phyloP scores from a whole-genome alignment of 176 grass and related monocot species.

The Alopecurus myosuroides region DNA sequence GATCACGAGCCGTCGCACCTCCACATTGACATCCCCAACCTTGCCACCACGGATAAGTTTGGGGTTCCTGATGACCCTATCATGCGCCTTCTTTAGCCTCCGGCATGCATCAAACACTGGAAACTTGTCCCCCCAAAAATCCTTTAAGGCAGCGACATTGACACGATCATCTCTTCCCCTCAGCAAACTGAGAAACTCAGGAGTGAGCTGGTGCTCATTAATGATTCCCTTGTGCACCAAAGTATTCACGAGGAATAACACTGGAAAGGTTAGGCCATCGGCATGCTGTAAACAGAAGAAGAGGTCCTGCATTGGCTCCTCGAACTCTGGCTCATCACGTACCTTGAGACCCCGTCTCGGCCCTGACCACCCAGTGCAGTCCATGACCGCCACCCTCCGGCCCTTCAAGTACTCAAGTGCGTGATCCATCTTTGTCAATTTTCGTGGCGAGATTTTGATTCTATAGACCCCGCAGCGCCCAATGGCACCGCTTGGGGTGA shows the following conservation, averaged over 20 bases:
- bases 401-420: conserved; percentile 49
- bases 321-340: conserved; percentile 51
- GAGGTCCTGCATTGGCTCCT: conserved; percentile 22
- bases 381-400: conserved; percentile 14
- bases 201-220: conserved; percentile 68
- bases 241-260: conserved; percentile 70
- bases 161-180: conserved; percentile 32
- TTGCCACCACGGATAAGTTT: conserved; percentile 30
- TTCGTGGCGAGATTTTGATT: conserved; percentile 48
- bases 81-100: conserved; percentile 33
- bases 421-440: conserved; percentile 49
- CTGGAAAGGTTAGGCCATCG: conserved; percentile 48
- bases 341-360: conserved; percentile 20
- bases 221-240: conserved; percentile 83
- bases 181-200: conserved; percentile 60
- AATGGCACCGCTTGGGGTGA: conserved; percentile 57
- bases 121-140: conserved; percentile 51
- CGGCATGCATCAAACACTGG: conserved; percentile 26
- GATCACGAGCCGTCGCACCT: conserved; percentile 70
- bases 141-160: conserved; percentile 38
- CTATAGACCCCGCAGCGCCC: conserved; percentile 57
- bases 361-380: conserved; percentile 12
- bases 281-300: conserved; percentile 68
- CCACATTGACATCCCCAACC: conserved; percentile 11
- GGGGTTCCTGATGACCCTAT: conserved; percentile 26